A percentile compares a stretch with the other conserved stretches of the same genome.
Evolutionary conservation across 192 early-diverging fungal genomes (phyloP).

Genomic region (Linnemannia exigua): DNA sequence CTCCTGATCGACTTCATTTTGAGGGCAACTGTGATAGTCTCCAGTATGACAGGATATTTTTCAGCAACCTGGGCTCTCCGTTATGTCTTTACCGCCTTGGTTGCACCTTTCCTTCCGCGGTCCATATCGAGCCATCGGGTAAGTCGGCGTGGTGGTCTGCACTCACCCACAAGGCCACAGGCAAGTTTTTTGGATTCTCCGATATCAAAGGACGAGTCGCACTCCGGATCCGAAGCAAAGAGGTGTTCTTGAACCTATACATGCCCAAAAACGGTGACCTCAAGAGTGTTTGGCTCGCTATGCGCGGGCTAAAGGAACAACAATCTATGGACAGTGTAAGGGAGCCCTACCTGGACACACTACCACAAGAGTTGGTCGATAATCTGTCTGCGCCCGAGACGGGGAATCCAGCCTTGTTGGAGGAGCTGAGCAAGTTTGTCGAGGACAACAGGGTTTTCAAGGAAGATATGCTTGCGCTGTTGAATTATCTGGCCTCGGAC

Average conservation of each 20-base stretch:
- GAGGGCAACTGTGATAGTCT: not conserved
- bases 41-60: not conserved
- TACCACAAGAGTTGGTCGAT: slow-evolving; percentile 15
- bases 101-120: slow-evolving; percentile 19
- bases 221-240: slow-evolving; percentile 18
- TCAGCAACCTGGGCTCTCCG: slow-evolving; percentile 12
- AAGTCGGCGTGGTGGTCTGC: slow-evolving; percentile 25
- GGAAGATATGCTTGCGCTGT: slow-evolving; percentile 17
- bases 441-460: slow-evolving; percentile 16
- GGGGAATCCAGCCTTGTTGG: slow-evolving; percentile 16
- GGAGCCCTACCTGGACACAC: slow-evolving; percentile 9
- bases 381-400: slow-evolving; percentile 14
- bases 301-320: not conserved
- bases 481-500: slow-evolving; percentile 19
- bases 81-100: slow-evolving; percentile 21
- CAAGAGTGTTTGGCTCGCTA: slow-evolving; percentile 6
- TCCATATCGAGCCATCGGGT: slow-evolving; percentile 14
- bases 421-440: slow-evolving; percentile 20
- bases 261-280: slow-evolving; percentile 10
- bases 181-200: slow-evolving; percentile 18
- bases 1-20: slow-evolving; percentile 11
- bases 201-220: slow-evolving; percentile 22
- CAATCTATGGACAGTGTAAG: not conserved
- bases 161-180: slow-evolving; percentile 17
- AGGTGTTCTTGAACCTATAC: slow-evolving; percentile 4